A percentile compares a stretch with the other conserved stretches of the same genome.
These are phyloP conservation scores for Globisporangium yorkense DNA, from an alignment of 352 stramenopile species.

Conservation along the genomic window DNA sequence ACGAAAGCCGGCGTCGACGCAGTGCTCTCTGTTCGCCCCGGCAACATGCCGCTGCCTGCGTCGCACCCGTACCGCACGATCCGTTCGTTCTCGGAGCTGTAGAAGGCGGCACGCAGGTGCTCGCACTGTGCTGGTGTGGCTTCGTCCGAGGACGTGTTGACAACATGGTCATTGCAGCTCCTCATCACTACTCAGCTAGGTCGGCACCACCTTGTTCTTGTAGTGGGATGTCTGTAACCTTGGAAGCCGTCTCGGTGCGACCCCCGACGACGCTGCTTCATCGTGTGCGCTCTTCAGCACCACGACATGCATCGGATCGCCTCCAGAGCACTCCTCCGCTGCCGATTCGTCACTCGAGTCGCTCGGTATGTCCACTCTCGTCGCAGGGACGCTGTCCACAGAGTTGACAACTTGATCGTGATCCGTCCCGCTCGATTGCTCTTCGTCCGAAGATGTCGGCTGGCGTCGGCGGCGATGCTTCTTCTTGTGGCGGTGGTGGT, in stretches of 20 bases:
- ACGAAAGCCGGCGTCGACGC: conserved; percentile 54
- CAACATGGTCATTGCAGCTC: background rate
- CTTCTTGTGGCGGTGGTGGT: conserved; percentile 6
- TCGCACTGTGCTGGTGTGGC: background rate
- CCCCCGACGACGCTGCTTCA: background rate
- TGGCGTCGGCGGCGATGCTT: background rate
- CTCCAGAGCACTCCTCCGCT: background rate
- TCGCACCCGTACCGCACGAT: conserved; percentile 50
- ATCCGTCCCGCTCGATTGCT: background rate
- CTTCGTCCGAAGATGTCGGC: background rate
- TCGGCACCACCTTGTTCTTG: conserved; percentile 15
- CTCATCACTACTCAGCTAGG: background rate
- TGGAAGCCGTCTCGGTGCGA: background rate
- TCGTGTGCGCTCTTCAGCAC: conserved; percentile 3
- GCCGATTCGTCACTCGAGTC: background rate
- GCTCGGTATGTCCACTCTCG: background rate
- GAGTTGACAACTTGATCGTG: background rate
- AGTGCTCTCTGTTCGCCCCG: conserved; percentile 79
- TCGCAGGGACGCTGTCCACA: background rate
- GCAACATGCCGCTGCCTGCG: conserved; percentile 70
- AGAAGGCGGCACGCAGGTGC: background rate
- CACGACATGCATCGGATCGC: background rate
- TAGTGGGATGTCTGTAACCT: background rate
- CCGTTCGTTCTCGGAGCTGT: conserved; percentile 56
- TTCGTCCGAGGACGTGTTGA: background rate